phyloP scores from a whole-genome alignment of 2,329 filamentous ascomycete species.

The Aspergillus oerlinghausenensis region DNA sequence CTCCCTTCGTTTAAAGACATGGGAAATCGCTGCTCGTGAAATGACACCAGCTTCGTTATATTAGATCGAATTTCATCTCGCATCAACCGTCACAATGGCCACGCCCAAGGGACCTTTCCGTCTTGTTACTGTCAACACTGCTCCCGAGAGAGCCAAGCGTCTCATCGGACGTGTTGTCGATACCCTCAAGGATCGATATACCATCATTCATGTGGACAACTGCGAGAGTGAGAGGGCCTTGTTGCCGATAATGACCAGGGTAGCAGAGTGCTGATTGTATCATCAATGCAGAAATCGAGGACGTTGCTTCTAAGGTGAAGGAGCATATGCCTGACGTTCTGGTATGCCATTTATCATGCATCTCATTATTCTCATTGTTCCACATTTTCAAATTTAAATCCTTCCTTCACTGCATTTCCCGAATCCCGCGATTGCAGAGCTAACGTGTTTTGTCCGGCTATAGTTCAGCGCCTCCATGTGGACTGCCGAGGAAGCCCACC shows the following conservation, averaged over 20 bases:
- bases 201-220: conserved; percentile 60
- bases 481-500: conserved; percentile 39
- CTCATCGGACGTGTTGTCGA: conserved; percentile 60
- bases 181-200: conserved; percentile 59
- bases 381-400: conserved; percentile 3
- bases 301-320: conserved; percentile 52
- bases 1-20: not conserved
- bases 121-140: conserved; percentile 65
- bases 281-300: conserved; percentile 43
- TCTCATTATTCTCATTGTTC: not conserved
- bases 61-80: not conserved
- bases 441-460: conserved; percentile 5
- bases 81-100: conserved; percentile 18
- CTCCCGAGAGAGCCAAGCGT: conserved; percentile 59
- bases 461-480: conserved; percentile 62
- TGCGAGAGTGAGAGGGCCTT: conserved; percentile 50
- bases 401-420: not conserved
- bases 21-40: not conserved
- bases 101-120: conserved; percentile 54
- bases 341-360: conserved; percentile 34
- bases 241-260: not conserved
- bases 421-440: not conserved
- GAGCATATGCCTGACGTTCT: conserved; percentile 52
- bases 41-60: not conserved
- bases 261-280: not conserved